Evolutionary conservation across 306 rosid species (phyloP), one percentile per base, ranked within the genome.

Genomic region (Vigna mungo): DNA sequence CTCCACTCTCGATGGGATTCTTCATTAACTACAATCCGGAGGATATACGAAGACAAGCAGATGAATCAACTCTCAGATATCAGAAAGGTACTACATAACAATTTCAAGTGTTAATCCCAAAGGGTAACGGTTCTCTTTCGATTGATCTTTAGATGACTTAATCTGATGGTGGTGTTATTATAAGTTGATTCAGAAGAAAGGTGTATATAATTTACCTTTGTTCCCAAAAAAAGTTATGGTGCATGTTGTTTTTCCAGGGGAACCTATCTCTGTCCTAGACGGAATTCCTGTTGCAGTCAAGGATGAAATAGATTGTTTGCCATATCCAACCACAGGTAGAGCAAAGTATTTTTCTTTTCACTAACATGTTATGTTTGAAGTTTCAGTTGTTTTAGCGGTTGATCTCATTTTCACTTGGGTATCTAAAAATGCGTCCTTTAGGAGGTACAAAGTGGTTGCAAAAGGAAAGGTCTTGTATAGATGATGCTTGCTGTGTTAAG

Each of bases 391-490:
- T 52, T 20, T 59, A 36, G 60, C 23, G 6, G 16, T 20, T 56
- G 4, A 74, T 37, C 59, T 55, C 54, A 23, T 62, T 54, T 67
- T 65, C 18, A 41, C 34, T 76, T 27, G 7, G 34, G 14, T 59
- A 41, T 71, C 32, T 46, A 25, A 54, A 84, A 74, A 23, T 36
- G 70, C 46, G 14, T 82, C 62, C 47, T 78, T 11, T 27, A 94
- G 98, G 97, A 27, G 98, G 98, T 46, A 94, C 97, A 72, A 90
- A 82, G 67, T 94, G 98, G 97, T 71, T 94, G 81, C 97, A 94
- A 88, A 89, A 87, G 81, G 63, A 80, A 77, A 90, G 98, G 80
- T 73, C 83, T 58, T 92, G 93, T 81, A 80, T 49, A 1, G 86
- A 86, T 76, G 98, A 94, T 72, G 96, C 98, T 81, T 76, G 88